These are phyloP conservation scores for Immersiporthe knoxdaviesiana DNA, from an alignment of 2,329 filamentous ascomycete genomes.

Conservation along the genomic window DNA sequence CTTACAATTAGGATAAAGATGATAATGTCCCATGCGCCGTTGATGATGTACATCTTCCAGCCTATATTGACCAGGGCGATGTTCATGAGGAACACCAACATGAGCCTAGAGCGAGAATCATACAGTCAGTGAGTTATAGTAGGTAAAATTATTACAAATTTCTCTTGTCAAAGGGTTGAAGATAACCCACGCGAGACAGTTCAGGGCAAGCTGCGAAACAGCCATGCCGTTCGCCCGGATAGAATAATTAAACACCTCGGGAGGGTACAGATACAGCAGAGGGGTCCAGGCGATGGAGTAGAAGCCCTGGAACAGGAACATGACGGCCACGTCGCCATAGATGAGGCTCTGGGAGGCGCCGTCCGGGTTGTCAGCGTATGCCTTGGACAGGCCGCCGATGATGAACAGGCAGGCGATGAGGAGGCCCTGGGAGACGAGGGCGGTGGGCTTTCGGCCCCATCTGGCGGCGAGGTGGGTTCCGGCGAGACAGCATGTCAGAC, in stretches of 20 bases:
- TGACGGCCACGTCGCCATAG: slow-evolving; percentile 50
- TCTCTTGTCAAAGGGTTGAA: too few relatives aligned
- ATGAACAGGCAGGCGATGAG: slow-evolving; percentile 52
- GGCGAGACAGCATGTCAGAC: slow-evolving; percentile 44
- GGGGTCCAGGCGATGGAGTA: slow-evolving; percentile 57
- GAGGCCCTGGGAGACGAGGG: slow-evolving; percentile 43
- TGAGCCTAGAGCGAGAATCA: background rate
- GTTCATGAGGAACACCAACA: slow-evolving; percentile 40
- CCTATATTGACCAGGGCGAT: slow-evolving; percentile 47
- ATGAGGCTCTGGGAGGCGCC: slow-evolving; percentile 35
- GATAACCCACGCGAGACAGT: slow-evolving; percentile 36
- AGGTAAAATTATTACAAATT: too few relatives aligned
- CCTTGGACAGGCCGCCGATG: slow-evolving; percentile 54
- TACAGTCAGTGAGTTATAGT: background rate
- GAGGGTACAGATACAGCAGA: slow-evolving; percentile 51
- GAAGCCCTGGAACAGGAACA: slow-evolving; percentile 56
- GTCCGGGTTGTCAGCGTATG: slow-evolving; percentile 37
- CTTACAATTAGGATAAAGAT: slow-evolving; percentile 44
- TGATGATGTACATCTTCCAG: slow-evolving; percentile 53
- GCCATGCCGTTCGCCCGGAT: slow-evolving; percentile 53
- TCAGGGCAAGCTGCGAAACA: slow-evolving; percentile 39
- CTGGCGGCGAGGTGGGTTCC: slow-evolving; percentile 48
- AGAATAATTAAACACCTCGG: slow-evolving; percentile 53
- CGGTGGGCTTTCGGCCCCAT: slow-evolving; percentile 50
- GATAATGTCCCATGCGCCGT: slow-evolving; percentile 48